Conservation (phyloP, 2,329 filamentous ascomycete species). For the Boeremia exigua region DNA sequence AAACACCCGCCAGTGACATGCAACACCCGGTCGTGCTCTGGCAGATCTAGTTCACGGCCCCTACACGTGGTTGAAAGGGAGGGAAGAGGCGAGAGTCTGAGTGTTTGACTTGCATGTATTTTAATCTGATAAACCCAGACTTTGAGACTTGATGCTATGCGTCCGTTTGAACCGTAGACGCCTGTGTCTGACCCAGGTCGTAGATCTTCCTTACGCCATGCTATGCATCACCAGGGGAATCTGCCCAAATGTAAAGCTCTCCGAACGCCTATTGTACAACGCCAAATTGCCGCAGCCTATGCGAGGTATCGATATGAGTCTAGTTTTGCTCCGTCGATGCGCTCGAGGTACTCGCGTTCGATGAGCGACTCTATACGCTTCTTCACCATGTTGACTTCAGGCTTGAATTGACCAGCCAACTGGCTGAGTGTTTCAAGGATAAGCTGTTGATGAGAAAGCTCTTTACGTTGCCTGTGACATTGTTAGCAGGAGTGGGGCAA, state of each 20-base stretch:
- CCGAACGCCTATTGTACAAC: conserved; percentile 14
- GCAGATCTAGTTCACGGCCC: background rate
- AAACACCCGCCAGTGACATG: conserved; percentile 9
- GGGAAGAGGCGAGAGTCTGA: background rate
- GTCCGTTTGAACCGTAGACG: background rate
- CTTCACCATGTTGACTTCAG: conserved; percentile 79
- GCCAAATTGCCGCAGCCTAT: conserved; percentile 43
- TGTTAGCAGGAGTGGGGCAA: conserved; percentile 21
- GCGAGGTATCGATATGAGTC: conserved; percentile 76
- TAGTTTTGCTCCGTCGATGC: conserved; percentile 68
- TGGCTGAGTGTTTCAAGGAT: conserved; percentile 75
- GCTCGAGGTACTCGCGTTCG: conserved; percentile 77
- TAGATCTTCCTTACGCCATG: conserved; percentile 8
- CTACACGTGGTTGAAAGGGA: background rate
- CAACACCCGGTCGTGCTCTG: conserved; percentile 2
- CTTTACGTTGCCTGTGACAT: conserved; percentile 70
- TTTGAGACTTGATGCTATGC: conserved; percentile 1
- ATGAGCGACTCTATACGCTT: conserved; percentile 80
- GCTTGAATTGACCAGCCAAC: conserved; percentile 72
- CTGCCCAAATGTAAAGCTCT: conserved; percentile 18
- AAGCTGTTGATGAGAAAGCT: conserved; percentile 71
- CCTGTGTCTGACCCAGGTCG: conserved; percentile 1
- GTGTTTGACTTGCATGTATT: background rate
- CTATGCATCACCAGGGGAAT: conserved; percentile 11
- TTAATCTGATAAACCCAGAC: background rate